Conservation (phyloP, 768 basidiomycete genomes). For the Leccinum obscurum region DNA sequence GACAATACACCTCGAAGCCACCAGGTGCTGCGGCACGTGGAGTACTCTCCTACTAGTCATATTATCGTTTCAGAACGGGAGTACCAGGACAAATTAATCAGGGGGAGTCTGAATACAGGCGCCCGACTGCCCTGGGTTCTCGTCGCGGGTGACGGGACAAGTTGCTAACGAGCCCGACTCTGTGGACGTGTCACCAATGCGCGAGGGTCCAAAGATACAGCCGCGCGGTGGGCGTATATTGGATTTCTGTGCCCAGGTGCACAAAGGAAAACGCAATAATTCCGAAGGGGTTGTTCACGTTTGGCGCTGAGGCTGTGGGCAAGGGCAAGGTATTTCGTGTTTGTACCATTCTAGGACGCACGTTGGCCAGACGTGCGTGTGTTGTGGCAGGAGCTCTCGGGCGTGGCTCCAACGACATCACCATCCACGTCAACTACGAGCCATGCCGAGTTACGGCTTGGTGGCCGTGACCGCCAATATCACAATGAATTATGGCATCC, state of each 20-base stretch:
- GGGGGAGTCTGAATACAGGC: neutral
- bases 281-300: neutral
- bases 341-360: neutral
- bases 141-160: neutral
- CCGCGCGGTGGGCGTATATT: neutral
- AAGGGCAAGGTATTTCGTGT: neutral
- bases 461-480: too few relatives aligned
- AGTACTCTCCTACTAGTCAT: too few relatives aligned
- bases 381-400: neutral
- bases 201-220: neutral
- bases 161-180: neutral
- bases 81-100: too few relatives aligned
- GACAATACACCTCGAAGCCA: too few relatives aligned
- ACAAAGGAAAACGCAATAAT: neutral
- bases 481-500: too few relatives aligned
- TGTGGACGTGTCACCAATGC: neutral
- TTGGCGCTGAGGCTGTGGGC: too few relatives aligned
- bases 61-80: too few relatives aligned
- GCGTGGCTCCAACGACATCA: neutral
- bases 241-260: neutral
- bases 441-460: too few relatives aligned
- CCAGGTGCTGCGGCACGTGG: too few relatives aligned
- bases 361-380: neutral
- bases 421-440: too few relatives aligned
- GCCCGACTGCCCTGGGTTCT: neutral